Base-by-base conservation (phyloP, 768 basidiomycete species). In the Suillus luteus region DNA sequence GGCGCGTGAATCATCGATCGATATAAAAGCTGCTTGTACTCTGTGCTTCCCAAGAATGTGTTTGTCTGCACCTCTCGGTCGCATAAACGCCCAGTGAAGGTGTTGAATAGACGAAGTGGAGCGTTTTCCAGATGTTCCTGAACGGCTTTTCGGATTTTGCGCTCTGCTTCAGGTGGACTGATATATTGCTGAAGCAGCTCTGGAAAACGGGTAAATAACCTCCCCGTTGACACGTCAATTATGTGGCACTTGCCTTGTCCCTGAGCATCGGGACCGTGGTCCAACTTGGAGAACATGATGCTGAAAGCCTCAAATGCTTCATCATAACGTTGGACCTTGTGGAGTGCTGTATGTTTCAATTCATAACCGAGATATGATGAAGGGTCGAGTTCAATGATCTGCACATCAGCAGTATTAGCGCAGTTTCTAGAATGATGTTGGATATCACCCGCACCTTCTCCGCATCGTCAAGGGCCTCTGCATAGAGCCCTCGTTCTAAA, bases 81-180 rank as follows among this genome's bases (percentile, higher is more conserved):
- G 49, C 49, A 51, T 31, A 51, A 51, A 51, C 15, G 27, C 9
- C 49, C 49, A 17, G 49, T 31, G 15, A 8, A 51, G 15, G 49
- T 51, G 49, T 51, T 31, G 49, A 62, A 15, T 41, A 62, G n/a
- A 55, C 61, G 61, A 17, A 59, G 35, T 15, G 61, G 61, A 3
- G 40, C 40, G 14, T 62, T 59, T 27, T 40, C 61, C 5, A 59
- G 55, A 24, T 59, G 61, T 5, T 8, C 40, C 9, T 35, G 37
- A 9, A 62, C 11, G 14, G 37, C 37, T 19, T 9, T 7, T 9
- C 4, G 37, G 19, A 62, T 57, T 12, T 11, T 12, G 10, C 7
- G 10, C 7, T 41, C 38, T 11, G 24, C 57, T 41, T 58, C 24
- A 38, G 57, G 40, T 19, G 38, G 57, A 58, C 17, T 41, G 15